Base-by-base conservation (phyloP, 2,329 filamentous ascomycete species). In the Microdochium trichocladiopsis region DNA sequence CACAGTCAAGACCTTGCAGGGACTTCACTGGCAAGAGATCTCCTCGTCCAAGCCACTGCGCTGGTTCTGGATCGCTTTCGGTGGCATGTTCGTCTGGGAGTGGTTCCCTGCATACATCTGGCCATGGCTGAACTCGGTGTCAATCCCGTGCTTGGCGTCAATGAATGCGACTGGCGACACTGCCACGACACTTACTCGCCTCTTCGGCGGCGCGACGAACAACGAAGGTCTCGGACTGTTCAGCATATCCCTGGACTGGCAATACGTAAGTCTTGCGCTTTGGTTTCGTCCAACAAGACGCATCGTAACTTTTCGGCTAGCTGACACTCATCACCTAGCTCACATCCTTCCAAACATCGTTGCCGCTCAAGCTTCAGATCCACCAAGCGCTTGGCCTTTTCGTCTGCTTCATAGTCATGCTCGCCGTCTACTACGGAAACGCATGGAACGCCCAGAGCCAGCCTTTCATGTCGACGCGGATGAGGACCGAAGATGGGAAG, bases 101-200 rank as follows among this genome's bases (percentile, higher is more conserved):
- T 73, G 76, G 55, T 71, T 81, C 25, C 78, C 78, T 0, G 76
- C 77, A 2, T 82, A 81, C 52, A 76, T 81, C 41, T 78, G 71
- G 50, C 75, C 77, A 0, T 80, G 75, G 74, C 69, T 82, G 10
- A 80, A 79, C 59, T 76, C 74, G 0, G 64, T 81, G 14, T 81
- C 78, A 0, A 72, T 82, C 9, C 75, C 76, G 1, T 82, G 78
- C 53, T 59, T 82, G 14, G 78, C 78, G 1, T 63, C 78, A 0
- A 76, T 78, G 71, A 69, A 77, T 36, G 70, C 76, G 0, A 78
- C 72, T 0, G 75, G 76, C 5, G 56, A 58, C 9, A 79, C 66
- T 43, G 76, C 71, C 1, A 60, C 60, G 0, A 55, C 69, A 0
- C 66, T 81, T 10, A 78, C 73, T 0, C 75, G 70, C 22, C 48